Evolutionary conservation across 768 basidiomycete genomes (phyloP).

Genomic region (Trametes meyenii): DNA sequence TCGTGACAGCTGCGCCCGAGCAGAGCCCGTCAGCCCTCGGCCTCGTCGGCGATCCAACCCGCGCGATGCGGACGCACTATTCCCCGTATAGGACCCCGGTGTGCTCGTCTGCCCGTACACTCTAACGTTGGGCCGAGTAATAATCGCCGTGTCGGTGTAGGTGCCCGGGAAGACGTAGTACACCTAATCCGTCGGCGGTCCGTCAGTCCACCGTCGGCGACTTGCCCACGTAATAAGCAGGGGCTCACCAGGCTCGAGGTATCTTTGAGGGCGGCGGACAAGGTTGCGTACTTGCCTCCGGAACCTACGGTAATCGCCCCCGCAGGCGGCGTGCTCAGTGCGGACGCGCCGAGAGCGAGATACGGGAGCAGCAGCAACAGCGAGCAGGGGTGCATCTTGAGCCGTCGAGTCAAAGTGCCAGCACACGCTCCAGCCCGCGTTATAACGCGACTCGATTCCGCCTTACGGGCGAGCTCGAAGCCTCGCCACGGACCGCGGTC

Average conservation of each 20-base stretch:
- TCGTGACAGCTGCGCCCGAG: slow-evolving; percentile 27
- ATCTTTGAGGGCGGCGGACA: slow-evolving; percentile 26
- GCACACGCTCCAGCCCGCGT: not conserved
- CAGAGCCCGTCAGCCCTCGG: slow-evolving; percentile 6
- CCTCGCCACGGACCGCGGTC: slow-evolving; percentile 1
- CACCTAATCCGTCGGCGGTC: slow-evolving; percentile 11
- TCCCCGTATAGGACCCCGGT: slow-evolving; percentile 24
- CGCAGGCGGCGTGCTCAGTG: slow-evolving; percentile 26
- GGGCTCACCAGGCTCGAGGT: slow-evolving; percentile 26
- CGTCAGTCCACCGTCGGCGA: not conserved
- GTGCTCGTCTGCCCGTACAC: slow-evolving; percentile 29
- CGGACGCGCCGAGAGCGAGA: slow-evolving; percentile 10
- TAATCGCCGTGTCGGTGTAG: slow-evolving; percentile 27
- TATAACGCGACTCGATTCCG: not conserved
- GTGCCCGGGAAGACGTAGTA: slow-evolving; percentile 27
- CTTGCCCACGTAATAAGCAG: not conserved
- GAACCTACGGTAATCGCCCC: slow-evolving; percentile 30
- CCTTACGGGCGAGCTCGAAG: not conserved
- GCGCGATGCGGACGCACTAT: slow-evolving; percentile 23
- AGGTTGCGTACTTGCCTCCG: slow-evolving; percentile 23
- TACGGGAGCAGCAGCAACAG: slow-evolving; percentile 6
- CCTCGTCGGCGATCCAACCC: slow-evolving; percentile 1
- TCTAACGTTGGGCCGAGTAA: slow-evolving; percentile 26
- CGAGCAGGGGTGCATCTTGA: slow-evolving; percentile 5
- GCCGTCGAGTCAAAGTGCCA: not conserved